Base-by-base conservation (phyloP, 257 asterid species). In the Eustoma russellianum region DNA sequence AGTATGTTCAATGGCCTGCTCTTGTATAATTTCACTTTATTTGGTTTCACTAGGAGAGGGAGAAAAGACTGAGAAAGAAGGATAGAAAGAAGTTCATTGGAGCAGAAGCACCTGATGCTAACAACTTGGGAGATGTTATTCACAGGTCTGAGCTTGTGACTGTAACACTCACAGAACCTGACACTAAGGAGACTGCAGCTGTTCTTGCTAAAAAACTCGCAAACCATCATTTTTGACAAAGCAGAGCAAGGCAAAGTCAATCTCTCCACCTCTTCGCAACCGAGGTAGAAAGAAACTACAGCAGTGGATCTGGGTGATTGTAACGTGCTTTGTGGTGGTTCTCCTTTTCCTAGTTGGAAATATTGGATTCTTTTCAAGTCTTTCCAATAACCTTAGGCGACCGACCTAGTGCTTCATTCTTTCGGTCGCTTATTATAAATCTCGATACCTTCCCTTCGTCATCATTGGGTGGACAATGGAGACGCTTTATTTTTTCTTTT, bases 251-350 rank as follows among this genome's bases (percentile, higher is more conserved):
- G 33, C 79, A 17, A 81, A 79, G 54, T 57, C 85, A 3, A 66
- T 83, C 46, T 97, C 99, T 17, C 94, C 97, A 7, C 77, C 94
- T 7, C 93, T 88, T 16, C 91, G 99, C 38, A 85, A 74, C 79
- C 74, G 86, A 60, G 73, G 74, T 65, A 83, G 71, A 82, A 92
- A 64, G 59, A 85, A 63, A 52, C 48, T 75, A 73, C 95, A 81
- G 88, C 97, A 88, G 68, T 88, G 94, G 93, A 55, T 83, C 68
- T 85, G 94, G 95, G 74, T 81, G 17, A 70, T 55, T 7, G 1
- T 78, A 48, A 60, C 88, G 40, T 61, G 83, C 74, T 0, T 71
- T 4, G 16, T 72, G 7, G 82, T 88, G 45, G 12, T 92, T 16
- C 47, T 58, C 62, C 68, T 88, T 9, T 85, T 88, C 76, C 78